Base-by-base conservation (phyloP, 495 filamentous ascomycete genomes). In the Lepidopterella palustris region DNA sequence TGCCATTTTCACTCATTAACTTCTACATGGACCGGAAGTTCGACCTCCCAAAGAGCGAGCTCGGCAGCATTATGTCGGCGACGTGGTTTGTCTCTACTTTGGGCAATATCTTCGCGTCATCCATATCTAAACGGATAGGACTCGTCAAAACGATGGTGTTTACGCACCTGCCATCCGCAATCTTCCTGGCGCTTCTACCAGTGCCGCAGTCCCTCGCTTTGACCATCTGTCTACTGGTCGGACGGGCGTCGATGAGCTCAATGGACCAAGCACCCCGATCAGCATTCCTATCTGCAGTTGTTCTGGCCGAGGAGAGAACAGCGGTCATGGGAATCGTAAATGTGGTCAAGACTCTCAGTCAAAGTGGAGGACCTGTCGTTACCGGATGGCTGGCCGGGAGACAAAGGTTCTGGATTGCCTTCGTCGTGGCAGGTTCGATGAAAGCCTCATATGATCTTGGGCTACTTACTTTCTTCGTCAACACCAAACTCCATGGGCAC, bases 61-160 rank as follows among this genome's bases (percentile, higher is more conserved):
- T 63, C 13, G 59, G 66, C 35, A 59, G 57, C 39, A 61, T 67
- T 20, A 67, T 68, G 59, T 63, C 66, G 3, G 58, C 53, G 1
- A 65, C 66, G 5, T 62, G 80, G 68, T 78, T 90, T 59, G 79
- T 90, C 51, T 73, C 85, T 1, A 83, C 88, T 0, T 69, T 82
- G 2, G 86, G 85, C 4, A 88, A 84, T 65, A 76, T 92, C 2
- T 80, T 91, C 31, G 84, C 88, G 2, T 84, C 87, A 0, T 86
- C 89, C 1, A 79, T 95, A 58, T 80, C 89, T 3, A 84, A 85
- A 57, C 79, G 84, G 39, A 84, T 95, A 45, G 91, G 91, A 0
- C 80, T 91, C 29, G 80, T 95, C 66, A 87, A 86, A 69, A 90
- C 89, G 6, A 95, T 95, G 89, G 87, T 92, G 27, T 90, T 89